Percentiles rank a stretch among this genome's conserved stretches.
These are phyloP conservation scores for Apiospora hydei DNA, from an alignment of 2,329 filamentous ascomycete species.

Conservation along the genomic window DNA sequence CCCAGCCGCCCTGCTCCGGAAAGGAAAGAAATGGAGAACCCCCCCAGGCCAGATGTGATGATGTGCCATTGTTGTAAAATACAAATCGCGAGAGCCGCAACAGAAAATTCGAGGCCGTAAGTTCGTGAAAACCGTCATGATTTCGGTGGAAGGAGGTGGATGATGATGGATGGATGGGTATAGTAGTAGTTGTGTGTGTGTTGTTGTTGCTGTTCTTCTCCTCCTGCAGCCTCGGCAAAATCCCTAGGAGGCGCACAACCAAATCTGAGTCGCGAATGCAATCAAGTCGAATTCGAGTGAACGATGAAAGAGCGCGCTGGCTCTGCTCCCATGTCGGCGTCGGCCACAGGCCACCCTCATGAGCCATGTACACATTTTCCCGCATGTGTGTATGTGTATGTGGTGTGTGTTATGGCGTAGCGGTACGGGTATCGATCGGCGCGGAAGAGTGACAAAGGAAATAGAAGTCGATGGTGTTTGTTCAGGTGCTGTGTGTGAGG, in stretches of 20 bases:
- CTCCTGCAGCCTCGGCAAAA: not conserved
- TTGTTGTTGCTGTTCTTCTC: not conserved
- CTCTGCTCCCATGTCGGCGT: slow-evolving; percentile 12
- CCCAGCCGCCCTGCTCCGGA: not conserved
- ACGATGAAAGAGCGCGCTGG: not conserved
- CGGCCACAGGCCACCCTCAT: slow-evolving; percentile 14
- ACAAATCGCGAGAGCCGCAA: not conserved
- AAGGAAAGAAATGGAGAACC: not conserved
- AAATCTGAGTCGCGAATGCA: not conserved
- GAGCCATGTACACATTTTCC: not conserved
- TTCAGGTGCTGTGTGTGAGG: not conserved
- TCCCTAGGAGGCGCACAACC: not conserved
- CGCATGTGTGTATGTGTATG: not conserved
- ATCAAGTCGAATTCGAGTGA: not conserved
- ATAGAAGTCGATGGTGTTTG: not conserved
- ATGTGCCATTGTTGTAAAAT: not conserved
- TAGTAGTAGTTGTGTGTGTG: not conserved
- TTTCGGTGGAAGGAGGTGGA: not conserved
- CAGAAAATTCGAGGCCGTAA: slow-evolving; percentile 14
- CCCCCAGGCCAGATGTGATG: not conserved
- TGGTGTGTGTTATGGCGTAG: not conserved
- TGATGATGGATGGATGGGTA: not conserved
- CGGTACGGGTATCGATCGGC: not conserved
- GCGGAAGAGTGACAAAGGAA: not conserved
- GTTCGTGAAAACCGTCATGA: slow-evolving; percentile 16